Evolutionary conservation across 176 grass and related monocot species (phyloP), one percentile per base, ranked within the genome.

Genomic region (Ensete ventricosum): DNA sequence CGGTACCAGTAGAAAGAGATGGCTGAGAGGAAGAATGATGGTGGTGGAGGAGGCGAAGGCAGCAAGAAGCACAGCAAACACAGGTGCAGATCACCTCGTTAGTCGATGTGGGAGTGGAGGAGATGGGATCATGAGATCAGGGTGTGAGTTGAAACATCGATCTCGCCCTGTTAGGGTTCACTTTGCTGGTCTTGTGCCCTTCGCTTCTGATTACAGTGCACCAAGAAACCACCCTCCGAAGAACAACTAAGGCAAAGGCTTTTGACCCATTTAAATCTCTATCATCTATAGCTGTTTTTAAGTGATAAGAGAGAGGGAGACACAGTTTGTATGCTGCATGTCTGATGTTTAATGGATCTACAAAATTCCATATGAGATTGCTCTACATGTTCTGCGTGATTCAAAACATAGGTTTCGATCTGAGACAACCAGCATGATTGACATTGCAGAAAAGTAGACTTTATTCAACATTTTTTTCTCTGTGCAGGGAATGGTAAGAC

Each of bases 211-310:
- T 66, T 86, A 80, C 57, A 50, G 0, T 1, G 62, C 52, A 14
- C 90, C 94, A 48, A 80, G 25, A 74, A 79, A 83, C 76, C 94
- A 98, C 77, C 73, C 82, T 16, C 81, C 85, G 70, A 77, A 88
- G 27, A 90, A 98, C 73, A 98, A 98, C 86, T 94, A 84, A 87
- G 69, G 11, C 26, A 83, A 88, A 89, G 62, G 72, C 71, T 71
- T 81, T 71, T 77, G 9, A 74, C 53, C 72, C 72, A 27, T 55
- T 26, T 55, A 23, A 51, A 55, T 19, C 14, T 53, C 52, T 74
- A 54, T 54, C 24, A 53, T 55, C 11, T 67, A 16, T 43, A 67
- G 20, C 16, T 67, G 64, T 67, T 23, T 13, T 23, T 13, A 58
- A 11, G 14, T 58, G 11, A 11, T 27, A 25, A 24, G 23, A 67